Evolutionary conservation across 345 rosid species (phyloP), one percentile per base, ranked within the genome.

Genomic region (Eutrema heterophyllum): DNA sequence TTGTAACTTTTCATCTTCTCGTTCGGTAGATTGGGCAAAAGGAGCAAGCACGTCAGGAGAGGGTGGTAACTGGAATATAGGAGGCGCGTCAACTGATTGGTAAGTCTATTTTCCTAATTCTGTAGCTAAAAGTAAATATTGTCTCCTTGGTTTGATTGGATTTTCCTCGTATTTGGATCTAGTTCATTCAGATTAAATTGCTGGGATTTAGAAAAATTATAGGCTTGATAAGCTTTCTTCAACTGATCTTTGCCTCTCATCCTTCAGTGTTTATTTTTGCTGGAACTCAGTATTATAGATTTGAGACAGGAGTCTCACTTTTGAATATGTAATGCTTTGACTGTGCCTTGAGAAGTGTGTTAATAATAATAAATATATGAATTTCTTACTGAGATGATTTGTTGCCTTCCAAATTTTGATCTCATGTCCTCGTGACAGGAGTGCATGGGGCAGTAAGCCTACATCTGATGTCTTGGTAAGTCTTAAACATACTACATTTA

Each of bases 11-110:
- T 52, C 30, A 24, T 45, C 46, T 56, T 30, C 26, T 49, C 62
- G 6, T 62, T 68, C 40, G 50, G 64, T 76, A 95, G 96, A 73
- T 70, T 92, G 97, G 97, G 56, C 75, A 24, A 82, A 68, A 75
- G 84, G 81, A 80, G 81, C 87, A 51, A 91, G 91, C 78, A 59
- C 97, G 30, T 83, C 97, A 50, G 83, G 82, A 36, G 88, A 80
- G 50, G 84, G 80, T 74, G 81, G 81, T 78, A 78, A 81, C 21
- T 84, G 90, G 97, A 88, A 84, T 54, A 35, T 79, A 55, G 97
- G 87, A 68, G 88, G 82, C 6, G 29, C 72, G 10, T 81, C 92
- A 72, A 68, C 83, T 67, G 90, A 84, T 55, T 76, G 86, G 98
- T 94, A 81, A 76, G 60, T 35, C 13, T 40, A 49, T 29, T 62